Base-by-base conservation (phyloP, 1,284 basidiomycete genomes). In the Polyporus tsugae region DNA sequence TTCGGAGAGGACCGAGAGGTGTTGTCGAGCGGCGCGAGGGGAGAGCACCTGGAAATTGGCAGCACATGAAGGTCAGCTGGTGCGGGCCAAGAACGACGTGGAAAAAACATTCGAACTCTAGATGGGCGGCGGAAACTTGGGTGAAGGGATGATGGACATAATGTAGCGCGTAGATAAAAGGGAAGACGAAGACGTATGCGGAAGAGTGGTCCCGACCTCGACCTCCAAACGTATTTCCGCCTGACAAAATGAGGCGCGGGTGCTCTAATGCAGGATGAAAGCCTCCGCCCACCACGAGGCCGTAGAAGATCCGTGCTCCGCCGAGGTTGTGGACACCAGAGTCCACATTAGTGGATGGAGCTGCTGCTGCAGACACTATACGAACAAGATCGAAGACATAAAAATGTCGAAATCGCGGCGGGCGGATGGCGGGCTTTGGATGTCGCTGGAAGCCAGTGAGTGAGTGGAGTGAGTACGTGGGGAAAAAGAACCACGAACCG, bases 21-120 rank as follows among this genome's bases (percentile, higher is more conserved):
- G 19, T 29, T 58, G 35, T 58, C 35, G 9, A 38, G 55, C 29
- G 33, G 22, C 29, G 58, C 15, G 29, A 29, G 36, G 25, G 19
- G 19, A 5, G 64, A 35, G n/a, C 25, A 36, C 9, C 19, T 58
- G 49, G 36, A 57, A 33, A 41, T 44, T 36, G 19, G 55, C 46
- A 53, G 38, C 36, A 22, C 17, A 25, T 5, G 19, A 4, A 57
- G 64, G 53, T 66, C 65, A 66, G 65, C 65, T 66, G 65, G 49
- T 22, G 41, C 36, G 13, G 44, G 29, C 42, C 64, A 60, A 49
- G 59, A 33, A 41, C 52, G 59, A 65, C 59, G 60, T 53, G 58
- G 59, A 60, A 64, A 53, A 19, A 35, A 36, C 35, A 19, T 2
- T 38, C 7, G 35, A 58, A 58, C 9, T 36, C 35, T n/a, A 38